phyloP scores from a whole-genome alignment of 2,329 filamentous ascomycete genomes.

The Paraphaeosphaeria minitans region DNA sequence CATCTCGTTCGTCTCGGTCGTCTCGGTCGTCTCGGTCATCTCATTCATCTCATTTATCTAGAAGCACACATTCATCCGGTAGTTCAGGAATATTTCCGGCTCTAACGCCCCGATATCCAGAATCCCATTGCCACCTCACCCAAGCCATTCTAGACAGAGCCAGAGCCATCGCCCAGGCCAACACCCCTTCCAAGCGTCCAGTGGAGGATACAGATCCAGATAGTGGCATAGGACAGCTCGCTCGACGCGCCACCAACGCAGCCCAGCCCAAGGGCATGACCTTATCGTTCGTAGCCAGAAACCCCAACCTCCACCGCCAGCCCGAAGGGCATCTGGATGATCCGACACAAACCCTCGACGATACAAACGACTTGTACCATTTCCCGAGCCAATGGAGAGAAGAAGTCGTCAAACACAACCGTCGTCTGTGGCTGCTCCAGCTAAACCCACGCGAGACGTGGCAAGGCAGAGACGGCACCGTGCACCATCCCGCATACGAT shows the following conservation, averaged over 20 bases:
- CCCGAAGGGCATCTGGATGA: background rate
- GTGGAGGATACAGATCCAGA: background rate
- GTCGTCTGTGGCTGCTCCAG: background rate
- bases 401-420: background rate
- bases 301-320: background rate
- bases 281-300: background rate
- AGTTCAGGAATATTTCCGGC: background rate
- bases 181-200: background rate
- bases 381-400: background rate
- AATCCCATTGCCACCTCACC: background rate
- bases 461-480: background rate
- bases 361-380: background rate
- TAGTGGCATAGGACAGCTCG: background rate
- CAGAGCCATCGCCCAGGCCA: background rate
- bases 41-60: no score
- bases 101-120: background rate
- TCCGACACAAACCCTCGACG: background rate
- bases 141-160: background rate
- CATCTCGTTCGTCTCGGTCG: no score
- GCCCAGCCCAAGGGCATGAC: background rate
- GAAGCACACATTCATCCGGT: background rate
- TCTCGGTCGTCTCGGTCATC: no score
- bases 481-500: background rate
- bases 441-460: background rate
- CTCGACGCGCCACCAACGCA: background rate